Base-by-base conservation (phyloP, 176 grass and related monocot species). In the Rhynchospora tenuis region DNA sequence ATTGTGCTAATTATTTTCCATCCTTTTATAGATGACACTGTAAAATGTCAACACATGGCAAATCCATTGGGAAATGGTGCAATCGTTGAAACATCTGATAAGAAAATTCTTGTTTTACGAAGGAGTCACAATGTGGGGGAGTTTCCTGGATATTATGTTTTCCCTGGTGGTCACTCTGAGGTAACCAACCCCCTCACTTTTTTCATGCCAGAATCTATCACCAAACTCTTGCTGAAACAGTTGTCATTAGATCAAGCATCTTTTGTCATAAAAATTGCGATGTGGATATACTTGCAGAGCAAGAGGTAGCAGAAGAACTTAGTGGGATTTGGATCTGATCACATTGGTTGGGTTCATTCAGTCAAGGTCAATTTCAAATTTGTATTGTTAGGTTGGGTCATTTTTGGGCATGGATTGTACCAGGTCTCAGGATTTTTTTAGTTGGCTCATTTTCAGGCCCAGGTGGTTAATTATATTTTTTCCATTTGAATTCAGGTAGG, bases 101-200 rank as follows among this genome's bases (percentile, higher is more conserved):
- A 86, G 60, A 95, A 87, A 87, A 88, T 98, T 87, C 85, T 98
- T 69, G 55, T 95, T 64, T 71, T 95, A 62, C 92, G 95, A 93
- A 98, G 95, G 82, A 98, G 95, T 46, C 66, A 91, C 81, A 93
- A 95, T 85, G 96, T 98, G 19, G 96, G 74, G 10, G 96, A 98
- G 13, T 98, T 93, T 89, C 91, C 96, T 67, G 91, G 92, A 46
- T 91, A 90, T 76, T 95, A 75, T 83, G 96, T 98, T 90, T 98
- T 98, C 65, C 96, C 91, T 43, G 96, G 96, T 83, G 96, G 96
- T 19, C 96, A 98, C 59, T 91, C 96, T 0, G 96, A 98, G 96
- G 96, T 98, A 90, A 86, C 16, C 64, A 6, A 65, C 29, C 56
- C n/a, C 64, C 6, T 65, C 29, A 76, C n/a, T 55, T 24, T 74